A percentile compares a stretch with the other conserved stretches of the same genome.
Evolutionary conservation across 75 land plant genomes (phyloP).

Genomic region (Ceratopteris richardii): DNA sequence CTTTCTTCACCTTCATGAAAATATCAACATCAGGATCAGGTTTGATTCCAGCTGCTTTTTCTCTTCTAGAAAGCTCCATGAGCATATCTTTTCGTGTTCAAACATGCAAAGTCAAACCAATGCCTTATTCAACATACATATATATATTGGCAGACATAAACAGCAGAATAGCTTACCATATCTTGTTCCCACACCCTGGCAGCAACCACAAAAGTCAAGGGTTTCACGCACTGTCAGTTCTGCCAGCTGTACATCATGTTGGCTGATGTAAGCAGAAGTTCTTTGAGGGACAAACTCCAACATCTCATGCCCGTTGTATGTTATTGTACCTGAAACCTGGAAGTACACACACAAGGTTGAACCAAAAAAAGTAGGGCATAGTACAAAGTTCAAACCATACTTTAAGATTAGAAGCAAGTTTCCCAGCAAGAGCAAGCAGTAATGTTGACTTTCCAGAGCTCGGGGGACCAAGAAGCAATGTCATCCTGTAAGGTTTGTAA

Average conservation of each 20-base stretch:
- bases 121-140: neutral
- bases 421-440: conserved; percentile 54
- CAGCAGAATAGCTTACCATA: conserved; percentile 29
- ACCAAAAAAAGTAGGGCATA: too few relatives aligned
- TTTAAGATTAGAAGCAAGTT: conserved; percentile 33
- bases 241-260: conserved; percentile 67
- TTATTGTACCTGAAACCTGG: conserved; percentile 59
- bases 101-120: neutral
- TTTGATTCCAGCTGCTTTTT: conserved; percentile 57
- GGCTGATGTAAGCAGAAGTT: conserved; percentile 82
- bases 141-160: neutral
- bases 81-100: conserved; percentile 36
- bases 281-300: conserved; percentile 68
- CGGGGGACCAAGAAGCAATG: conserved; percentile 67
- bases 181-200: conserved; percentile 67
- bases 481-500: conserved; percentile 30
- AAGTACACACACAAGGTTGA: too few relatives aligned
- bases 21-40: conserved; percentile 86
- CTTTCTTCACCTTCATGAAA: conserved; percentile 57
- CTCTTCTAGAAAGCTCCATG: conserved; percentile 55
- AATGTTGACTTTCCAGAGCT: conserved; percentile 64
- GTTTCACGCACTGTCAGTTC: conserved; percentile 89
- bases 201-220: conserved; percentile 66
- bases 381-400: too few relatives aligned
- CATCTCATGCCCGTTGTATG: conserved; percentile 80